These are phyloP conservation scores for Bipolaris sorokiniana DNA, from an alignment of 2,329 filamentous ascomycete species.

Conservation along the genomic window DNA sequence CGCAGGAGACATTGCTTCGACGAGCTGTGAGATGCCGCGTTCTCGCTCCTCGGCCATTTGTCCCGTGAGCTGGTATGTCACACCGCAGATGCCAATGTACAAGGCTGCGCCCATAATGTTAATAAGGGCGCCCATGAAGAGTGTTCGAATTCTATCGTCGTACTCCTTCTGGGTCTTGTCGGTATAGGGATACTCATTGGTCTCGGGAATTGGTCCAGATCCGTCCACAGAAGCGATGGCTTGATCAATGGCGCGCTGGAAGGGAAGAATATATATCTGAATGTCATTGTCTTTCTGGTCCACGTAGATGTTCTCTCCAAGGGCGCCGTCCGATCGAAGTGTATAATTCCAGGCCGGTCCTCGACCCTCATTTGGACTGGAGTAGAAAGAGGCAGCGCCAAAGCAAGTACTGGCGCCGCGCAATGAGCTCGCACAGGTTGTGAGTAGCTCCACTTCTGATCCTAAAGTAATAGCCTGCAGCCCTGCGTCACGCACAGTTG, in stretches of 20 bases:
- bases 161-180: constrained; percentile 71
- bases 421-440: constrained; percentile 63
- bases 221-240: constrained; percentile 68
- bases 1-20: constrained; percentile 91
- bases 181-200: constrained; percentile 77
- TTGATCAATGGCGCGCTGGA: constrained; percentile 78
- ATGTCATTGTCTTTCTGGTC: constrained; percentile 72
- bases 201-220: constrained; percentile 45
- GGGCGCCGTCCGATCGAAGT: constrained; percentile 73
- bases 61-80: constrained; percentile 86
- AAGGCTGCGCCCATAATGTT: constrained; percentile 80
- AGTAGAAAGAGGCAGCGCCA: constrained; percentile 74
- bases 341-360: constrained; percentile 84
- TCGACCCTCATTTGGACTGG: constrained; percentile 73
- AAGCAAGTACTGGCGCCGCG: constrained; percentile 73
- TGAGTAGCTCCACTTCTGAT: constrained; percentile 64
- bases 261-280: constrained; percentile 77
- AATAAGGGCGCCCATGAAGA: constrained; percentile 76
- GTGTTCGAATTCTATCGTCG: constrained; percentile 66
- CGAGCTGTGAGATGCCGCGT: constrained; percentile 82
- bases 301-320: constrained; percentile 70
- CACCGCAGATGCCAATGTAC: constrained; percentile 77
- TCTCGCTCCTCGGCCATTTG: constrained; percentile 86
- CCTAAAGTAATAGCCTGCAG: constrained; percentile 63
- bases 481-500: constrained; percentile 62